Evolutionary conservation across 1,284 basidiomycete genomes (phyloP).

Genomic region (Porogramme epimiltina): DNA sequence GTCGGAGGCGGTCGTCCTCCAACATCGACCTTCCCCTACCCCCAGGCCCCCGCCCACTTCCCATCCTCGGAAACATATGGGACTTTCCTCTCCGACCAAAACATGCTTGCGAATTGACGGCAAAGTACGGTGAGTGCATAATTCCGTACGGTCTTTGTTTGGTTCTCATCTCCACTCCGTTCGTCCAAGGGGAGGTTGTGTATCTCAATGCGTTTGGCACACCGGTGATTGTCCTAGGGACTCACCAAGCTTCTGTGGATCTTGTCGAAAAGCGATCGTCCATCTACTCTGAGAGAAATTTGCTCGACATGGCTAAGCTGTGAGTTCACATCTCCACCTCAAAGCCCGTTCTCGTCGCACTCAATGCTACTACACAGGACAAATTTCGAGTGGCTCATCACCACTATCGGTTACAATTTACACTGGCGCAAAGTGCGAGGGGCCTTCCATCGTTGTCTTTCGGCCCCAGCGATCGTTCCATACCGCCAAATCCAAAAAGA

Average conservation of each 20-base stretch:
- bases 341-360: too few relatives aligned
- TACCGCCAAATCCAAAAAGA: neutral
- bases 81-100: neutral
- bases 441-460: constrained; percentile 12
- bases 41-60: constrained; percentile 2
- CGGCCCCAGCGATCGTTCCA: neutral
- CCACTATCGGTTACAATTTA: neutral
- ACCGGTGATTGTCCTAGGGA: constrained; percentile 14
- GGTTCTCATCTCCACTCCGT: neutral
- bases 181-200: constrained; percentile 11
- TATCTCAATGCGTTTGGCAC: constrained; percentile 9
- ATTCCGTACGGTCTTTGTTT: neutral
- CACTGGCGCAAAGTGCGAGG: constrained; percentile 8
- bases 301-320: neutral
- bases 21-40: neutral
- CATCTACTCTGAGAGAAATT: constrained; percentile 19
- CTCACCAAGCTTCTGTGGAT: constrained; percentile 29
- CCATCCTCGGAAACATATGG: constrained; percentile 2
- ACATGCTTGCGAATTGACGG: neutral
- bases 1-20: too few relatives aligned
- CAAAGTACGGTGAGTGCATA: neutral
- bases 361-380: neutral
- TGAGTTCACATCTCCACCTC: too few relatives aligned
- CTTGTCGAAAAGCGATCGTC: constrained; percentile 42
- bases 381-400: constrained; percentile 3